phyloP scores from a whole-genome alignment of 73 alveolate genomes.

The Tetrahymena malaccensis region DNA sequence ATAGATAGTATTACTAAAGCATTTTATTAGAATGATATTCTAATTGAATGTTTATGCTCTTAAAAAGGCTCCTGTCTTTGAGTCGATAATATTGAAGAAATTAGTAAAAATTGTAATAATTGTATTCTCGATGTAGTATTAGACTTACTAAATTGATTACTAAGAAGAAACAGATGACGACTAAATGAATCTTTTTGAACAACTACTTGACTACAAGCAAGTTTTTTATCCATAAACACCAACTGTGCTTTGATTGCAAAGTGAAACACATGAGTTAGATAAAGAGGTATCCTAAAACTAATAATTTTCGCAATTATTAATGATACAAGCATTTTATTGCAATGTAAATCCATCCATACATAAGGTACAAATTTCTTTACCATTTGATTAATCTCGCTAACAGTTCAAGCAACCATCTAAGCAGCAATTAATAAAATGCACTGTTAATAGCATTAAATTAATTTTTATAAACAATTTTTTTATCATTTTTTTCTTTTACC shows the following conservation, averaged over 20 bases:
- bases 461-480: not conserved
- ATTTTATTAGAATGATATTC: not conserved
- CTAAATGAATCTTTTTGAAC: not conserved
- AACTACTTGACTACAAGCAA: not conserved
- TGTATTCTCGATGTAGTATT: not conserved
- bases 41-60: not conserved
- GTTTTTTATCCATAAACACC: not conserved
- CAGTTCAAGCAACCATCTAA: not conserved
- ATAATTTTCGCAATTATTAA: not conserved
- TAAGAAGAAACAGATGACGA: not conserved
- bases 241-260: not conserved
- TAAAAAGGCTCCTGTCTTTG: not conserved
- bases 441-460: not conserved
- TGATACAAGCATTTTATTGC: not conserved
- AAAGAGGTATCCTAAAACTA: not conserved
- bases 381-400: not conserved
- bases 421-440: not conserved
- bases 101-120: not conserved
- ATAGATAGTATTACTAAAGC: not conserved
- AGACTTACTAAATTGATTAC: not conserved
- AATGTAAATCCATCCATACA: not conserved
- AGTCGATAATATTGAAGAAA: not conserved
- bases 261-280: not conserved
- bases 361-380: not conserved
- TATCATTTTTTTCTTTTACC: not conserved